phyloP scores from a whole-genome alignment of 257 asterid genomes.

The Nicotiana attenuata region DNA sequence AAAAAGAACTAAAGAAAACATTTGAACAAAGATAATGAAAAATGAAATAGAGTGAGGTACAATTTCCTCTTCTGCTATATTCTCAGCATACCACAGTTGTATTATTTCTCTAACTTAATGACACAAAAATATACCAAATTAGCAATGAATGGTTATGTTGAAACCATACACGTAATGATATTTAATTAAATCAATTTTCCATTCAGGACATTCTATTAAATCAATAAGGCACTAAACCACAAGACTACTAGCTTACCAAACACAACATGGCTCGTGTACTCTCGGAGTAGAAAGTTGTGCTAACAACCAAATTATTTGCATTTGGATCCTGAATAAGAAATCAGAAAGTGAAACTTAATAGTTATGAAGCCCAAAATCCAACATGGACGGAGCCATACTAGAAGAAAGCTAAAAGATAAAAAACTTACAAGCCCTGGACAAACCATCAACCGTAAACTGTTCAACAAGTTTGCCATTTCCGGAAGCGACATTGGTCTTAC shows the following conservation, averaged over 20 bases:
- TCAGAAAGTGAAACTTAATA: background rate
- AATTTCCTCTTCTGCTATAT: background rate
- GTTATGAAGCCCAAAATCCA: background rate
- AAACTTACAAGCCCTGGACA: conserved; percentile 87
- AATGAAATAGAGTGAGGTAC: background rate
- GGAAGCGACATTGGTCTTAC: conserved; percentile 73
- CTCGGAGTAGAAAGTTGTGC: conserved; percentile 87
- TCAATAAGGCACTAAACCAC: background rate
- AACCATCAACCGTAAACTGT: conserved; percentile 51
- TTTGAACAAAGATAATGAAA: background rate
- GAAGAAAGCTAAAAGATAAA: background rate
- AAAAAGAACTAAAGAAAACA: background rate
- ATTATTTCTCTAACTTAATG: background rate
- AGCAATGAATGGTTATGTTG: background rate
- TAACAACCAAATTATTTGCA: conserved; percentile 76
- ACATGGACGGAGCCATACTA: background rate
- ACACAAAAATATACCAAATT: background rate
- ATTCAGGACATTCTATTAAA: background rate
- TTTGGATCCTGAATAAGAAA: conserved; percentile 75
- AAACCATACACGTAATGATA: background rate
- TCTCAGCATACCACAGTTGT: background rate
- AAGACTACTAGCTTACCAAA: conserved; percentile 53
- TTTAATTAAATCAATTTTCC: background rate
- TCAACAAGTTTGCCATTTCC: conserved; percentile 74
- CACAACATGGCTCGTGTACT: conserved; percentile 88